These are phyloP conservation scores for Paramecium sexaurelia DNA, from an alignment of 73 alveolate genomes.

Conservation along the genomic window DNA sequence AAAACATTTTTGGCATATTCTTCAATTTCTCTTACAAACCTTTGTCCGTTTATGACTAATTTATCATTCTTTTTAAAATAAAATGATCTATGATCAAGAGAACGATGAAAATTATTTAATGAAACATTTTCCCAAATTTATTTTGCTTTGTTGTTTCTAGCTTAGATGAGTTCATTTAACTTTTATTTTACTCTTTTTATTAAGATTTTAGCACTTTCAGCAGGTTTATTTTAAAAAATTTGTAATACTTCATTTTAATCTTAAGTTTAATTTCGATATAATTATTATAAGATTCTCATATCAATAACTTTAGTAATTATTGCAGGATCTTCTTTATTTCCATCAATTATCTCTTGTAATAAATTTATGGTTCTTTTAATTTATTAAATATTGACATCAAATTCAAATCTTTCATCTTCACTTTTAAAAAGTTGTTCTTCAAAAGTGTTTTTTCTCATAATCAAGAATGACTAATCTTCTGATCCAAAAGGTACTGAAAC, in stretches of 20 bases:
- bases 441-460: conserved; percentile 70
- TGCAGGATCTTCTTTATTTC: conserved; percentile 28
- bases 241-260: conserved; percentile 65
- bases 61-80: conserved; percentile 72
- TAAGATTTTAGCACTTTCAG: conserved; percentile 61
- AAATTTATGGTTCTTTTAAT: conserved; percentile 63
- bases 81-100: conserved; percentile 73
- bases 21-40: conserved; percentile 52
- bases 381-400: conserved; percentile 66
- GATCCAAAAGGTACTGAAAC: conserved; percentile 72
- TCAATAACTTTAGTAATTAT: conserved; percentile 48
- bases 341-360: conserved; percentile 25
- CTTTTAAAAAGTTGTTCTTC: conserved; percentile 75
- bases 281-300: conserved; percentile 50
- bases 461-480: conserved; percentile 70
- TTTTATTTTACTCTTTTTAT: conserved; percentile 62
- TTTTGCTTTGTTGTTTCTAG: conserved; percentile 63
- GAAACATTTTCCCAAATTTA: conserved; percentile 69
- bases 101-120: conserved; percentile 69
- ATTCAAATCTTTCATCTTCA: conserved; percentile 77
- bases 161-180: conserved; percentile 48
- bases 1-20: conserved; percentile 44
- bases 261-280: conserved; percentile 58
- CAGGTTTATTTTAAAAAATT: conserved; percentile 65
- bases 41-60: conserved; percentile 4